Conservation (phyloP, 176 grass and related monocot genomes). For the Cenchrus americanus region DNA sequence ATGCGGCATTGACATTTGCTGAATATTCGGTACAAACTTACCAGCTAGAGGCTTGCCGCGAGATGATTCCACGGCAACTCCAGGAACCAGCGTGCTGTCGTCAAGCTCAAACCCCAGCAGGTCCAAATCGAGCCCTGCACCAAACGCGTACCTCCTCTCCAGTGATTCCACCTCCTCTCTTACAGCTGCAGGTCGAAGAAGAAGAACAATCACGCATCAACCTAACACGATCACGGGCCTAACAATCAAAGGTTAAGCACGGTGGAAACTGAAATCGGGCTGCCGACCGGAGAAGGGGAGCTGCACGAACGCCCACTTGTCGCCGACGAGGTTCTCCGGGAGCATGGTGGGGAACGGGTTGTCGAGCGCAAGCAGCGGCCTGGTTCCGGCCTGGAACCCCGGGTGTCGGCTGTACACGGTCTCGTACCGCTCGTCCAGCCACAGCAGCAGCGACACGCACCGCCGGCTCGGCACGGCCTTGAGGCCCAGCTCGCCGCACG, state of each 20-base stretch:
- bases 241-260: not conserved
- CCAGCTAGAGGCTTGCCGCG: conserved; percentile 90
- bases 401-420: conserved; percentile 84
- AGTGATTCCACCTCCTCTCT: conserved; percentile 68
- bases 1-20: not conserved
- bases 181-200: conserved; percentile 52
- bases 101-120: conserved; percentile 89
- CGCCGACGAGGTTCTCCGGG: conserved; percentile 91
- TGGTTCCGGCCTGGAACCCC: conserved; percentile 78
- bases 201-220: conserved; percentile 23
- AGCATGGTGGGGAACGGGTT: conserved; percentile 90
- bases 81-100: conserved; percentile 75
- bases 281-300: conserved; percentile 75
- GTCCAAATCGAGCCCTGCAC: conserved; percentile 82
- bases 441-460: conserved; percentile 77
- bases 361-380: conserved; percentile 85
- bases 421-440: conserved; percentile 94
- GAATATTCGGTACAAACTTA: conserved; percentile 28
- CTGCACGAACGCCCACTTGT: conserved; percentile 98
- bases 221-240: not conserved
- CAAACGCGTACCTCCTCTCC: conserved; percentile 77
- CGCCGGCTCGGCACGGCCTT: conserved; percentile 88
- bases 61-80: conserved; percentile 87
- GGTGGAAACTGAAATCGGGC: not conserved
- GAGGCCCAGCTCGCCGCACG: conserved; percentile 87